A percentile compares a stretch with the other conserved stretches of the same genome.
Evolutionary conservation across 805 yeast species (phyloP).

Genomic region (Teunomyces kruisii): DNA sequence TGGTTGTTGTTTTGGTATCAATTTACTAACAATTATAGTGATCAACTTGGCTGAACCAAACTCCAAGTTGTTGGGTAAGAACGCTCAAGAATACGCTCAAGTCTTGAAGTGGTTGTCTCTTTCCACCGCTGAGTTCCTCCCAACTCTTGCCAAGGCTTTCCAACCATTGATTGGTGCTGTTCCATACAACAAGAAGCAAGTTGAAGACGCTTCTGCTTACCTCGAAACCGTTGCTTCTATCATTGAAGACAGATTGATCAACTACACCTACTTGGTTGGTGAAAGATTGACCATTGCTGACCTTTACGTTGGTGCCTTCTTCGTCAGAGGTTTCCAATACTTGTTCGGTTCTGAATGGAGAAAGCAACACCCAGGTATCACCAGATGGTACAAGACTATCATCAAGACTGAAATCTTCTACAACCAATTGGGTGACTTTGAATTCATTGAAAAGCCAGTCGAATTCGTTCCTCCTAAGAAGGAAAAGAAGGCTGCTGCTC

Average conservation of each 20-base stretch:
- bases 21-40: conserved; percentile 35
- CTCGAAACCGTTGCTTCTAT: conserved; percentile 19
- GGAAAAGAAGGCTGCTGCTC: conserved; percentile 60
- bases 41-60: conserved; percentile 46
- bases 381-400: conserved; percentile 72
- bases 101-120: conserved; percentile 78
- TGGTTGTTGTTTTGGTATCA: not conserved
- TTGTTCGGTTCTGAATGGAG: conserved; percentile 69
- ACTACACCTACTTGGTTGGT: conserved; percentile 48
- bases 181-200: conserved; percentile 77
- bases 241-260: conserved; percentile 36
- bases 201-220: conserved; percentile 45
- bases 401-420: conserved; percentile 43
- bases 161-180: conserved; percentile 58
- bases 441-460: conserved; percentile 63
- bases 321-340: conserved; percentile 54
- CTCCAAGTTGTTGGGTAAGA: conserved; percentile 61
- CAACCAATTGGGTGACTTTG: conserved; percentile 38
- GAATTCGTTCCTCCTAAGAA: conserved; percentile 68
- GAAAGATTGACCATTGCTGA: conserved; percentile 49
- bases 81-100: conserved; percentile 59
- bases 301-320: conserved; percentile 36
- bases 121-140: conserved; percentile 65
- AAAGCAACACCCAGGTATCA: conserved; percentile 55
- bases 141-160: conserved; percentile 46